Conservation (phyloP, 805 yeast genomes). For the Myxozyma lipomycoides region DNA sequence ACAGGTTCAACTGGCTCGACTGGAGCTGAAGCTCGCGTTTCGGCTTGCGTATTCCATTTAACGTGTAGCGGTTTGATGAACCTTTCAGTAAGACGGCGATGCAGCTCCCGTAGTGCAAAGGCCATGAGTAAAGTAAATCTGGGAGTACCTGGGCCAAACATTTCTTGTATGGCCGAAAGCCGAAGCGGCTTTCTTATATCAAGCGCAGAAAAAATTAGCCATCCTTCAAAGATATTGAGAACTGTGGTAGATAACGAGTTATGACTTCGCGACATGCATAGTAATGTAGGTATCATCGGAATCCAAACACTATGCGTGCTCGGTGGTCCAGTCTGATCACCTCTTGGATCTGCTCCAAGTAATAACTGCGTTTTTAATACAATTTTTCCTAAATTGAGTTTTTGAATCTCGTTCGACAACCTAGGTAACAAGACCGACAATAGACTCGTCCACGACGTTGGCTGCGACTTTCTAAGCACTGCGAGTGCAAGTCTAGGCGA, state of each 20-base stretch:
- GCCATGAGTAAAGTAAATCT: not conserved
- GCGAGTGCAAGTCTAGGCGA: not conserved
- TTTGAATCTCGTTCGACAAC: not conserved
- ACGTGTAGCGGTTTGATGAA: not conserved
- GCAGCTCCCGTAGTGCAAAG: not conserved
- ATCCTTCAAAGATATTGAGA: not conserved
- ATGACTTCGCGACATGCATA: not conserved
- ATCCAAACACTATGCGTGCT: not conserved
- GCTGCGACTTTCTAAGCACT: not conserved
- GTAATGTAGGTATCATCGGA: constrained; percentile 1
- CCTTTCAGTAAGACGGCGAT: not conserved
- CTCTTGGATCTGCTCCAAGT: not conserved
- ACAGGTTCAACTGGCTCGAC: not conserved
- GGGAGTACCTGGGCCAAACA: not conserved
- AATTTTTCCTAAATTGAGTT: not conserved
- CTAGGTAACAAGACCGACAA: not conserved
- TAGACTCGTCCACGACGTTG: not conserved
- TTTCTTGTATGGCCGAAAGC: too few relatives aligned
- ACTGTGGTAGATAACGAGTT: not conserved
- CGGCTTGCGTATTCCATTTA: constrained; percentile 3
- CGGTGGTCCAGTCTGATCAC: not conserved
- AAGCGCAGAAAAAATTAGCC: too few relatives aligned
- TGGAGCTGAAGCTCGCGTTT: not conserved
- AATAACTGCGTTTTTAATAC: not conserved
- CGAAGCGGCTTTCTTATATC: too few relatives aligned